phyloP scores from a whole-genome alignment of 2,329 filamentous ascomycete genomes.

The Aspergillus piperis region DNA sequence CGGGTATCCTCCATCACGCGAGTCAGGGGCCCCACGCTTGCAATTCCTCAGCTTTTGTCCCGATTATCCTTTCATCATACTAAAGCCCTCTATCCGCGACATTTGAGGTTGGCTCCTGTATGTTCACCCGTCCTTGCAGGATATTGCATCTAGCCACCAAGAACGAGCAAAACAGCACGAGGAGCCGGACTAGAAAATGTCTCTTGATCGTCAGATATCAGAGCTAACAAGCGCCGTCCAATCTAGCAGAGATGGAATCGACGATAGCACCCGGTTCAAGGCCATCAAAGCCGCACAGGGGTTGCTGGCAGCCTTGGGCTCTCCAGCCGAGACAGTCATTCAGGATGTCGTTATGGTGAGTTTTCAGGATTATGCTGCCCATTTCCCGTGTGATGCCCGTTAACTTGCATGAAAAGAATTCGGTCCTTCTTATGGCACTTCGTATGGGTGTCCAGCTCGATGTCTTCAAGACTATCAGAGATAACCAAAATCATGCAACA shows the following conservation, averaged over 20 bases:
- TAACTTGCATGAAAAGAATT: background rate
- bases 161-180: background rate
- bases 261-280: conserved; percentile 12
- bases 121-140: background rate
- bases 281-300: conserved; percentile 13
- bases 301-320: conserved; percentile 11
- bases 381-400: background rate
- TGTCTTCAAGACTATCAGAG: conserved; percentile 10
- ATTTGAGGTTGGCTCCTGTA: background rate
- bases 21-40: background rate
- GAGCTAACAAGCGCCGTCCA: conserved; percentile 6
- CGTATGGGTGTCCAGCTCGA: conserved; percentile 21
- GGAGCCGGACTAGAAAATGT: background rate
- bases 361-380: background rate
- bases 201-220: conserved; percentile 11
- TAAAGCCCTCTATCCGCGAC: background rate
- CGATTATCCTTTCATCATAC: background rate
- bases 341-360: conserved; percentile 19
- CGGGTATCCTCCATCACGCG: background rate
- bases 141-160: background rate
- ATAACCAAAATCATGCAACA: background rate
- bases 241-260: conserved; percentile 7
- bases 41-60: background rate
- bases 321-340: conserved; percentile 17
- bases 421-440: conserved; percentile 14